Conservation (phyloP, 2,329 filamentous ascomycete species). For the Geosmithia flava region DNA sequence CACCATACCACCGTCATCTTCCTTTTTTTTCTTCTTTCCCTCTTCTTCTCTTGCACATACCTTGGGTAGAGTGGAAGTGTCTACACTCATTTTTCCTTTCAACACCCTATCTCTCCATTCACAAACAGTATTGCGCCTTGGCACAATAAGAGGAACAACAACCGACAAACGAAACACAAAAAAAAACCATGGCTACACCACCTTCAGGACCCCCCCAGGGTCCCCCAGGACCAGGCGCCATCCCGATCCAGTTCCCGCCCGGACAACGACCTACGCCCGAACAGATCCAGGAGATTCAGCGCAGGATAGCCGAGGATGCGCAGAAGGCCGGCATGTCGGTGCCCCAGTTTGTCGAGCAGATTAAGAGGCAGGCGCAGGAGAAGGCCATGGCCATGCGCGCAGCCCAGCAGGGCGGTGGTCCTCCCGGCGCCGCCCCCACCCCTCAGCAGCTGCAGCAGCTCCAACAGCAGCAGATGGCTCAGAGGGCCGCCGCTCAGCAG, state of each 20-base stretch:
- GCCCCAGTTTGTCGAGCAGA: slow-evolving; percentile 66
- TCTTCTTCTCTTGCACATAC: neutral
- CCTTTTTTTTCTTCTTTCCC: neutral
- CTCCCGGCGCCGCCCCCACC: slow-evolving; percentile 9
- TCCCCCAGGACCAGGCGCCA: neutral
- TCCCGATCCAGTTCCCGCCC: slow-evolving; percentile 6
- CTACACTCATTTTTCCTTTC: neutral
- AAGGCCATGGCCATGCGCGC: slow-evolving; percentile 37
- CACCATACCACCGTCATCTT: neutral
- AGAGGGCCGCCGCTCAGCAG: slow-evolving; percentile 13
- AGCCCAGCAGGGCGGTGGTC: slow-evolving; percentile 19
- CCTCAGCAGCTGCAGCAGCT: neutral
- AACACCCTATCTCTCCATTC: neutral
- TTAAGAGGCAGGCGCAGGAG: slow-evolving; percentile 43
- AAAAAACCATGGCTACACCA: slow-evolving; percentile 1
- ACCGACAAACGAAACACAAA: too few relatives aligned
- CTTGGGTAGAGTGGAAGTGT: too few relatives aligned
- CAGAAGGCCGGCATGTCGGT: slow-evolving; percentile 75
- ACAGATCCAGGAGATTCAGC: slow-evolving; percentile 76
- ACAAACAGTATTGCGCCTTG: too few relatives aligned
- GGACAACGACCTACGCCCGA: slow-evolving; percentile 57
- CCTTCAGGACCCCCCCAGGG: neutral
- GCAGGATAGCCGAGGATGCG: slow-evolving; percentile 71
- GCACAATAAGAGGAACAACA: too few relatives aligned
- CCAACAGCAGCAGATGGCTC: slow-evolving; percentile 17